A percentile compares a stretch with the other conserved stretches of the same genome.
These are phyloP conservation scores for Rutstroemia sp. DNA, from an alignment of 2,329 filamentous ascomycete genomes.

Conservation along the genomic window DNA sequence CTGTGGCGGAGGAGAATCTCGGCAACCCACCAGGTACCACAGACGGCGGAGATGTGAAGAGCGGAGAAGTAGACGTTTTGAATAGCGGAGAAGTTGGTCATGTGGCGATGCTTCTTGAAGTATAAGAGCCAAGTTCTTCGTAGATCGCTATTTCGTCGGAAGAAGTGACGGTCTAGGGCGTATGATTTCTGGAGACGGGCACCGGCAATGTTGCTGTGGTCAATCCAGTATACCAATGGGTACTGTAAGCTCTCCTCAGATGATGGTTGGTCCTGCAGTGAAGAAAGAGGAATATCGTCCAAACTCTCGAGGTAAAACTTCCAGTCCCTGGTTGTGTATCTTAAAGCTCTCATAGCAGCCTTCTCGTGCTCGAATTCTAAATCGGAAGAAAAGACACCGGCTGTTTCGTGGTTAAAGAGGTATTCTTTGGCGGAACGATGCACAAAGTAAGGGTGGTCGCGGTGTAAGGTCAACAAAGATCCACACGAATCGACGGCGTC, in stretches of 20 bases:
- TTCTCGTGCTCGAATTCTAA: constrained; percentile 8
- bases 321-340: constrained; percentile 7
- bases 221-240: constrained; percentile 9
- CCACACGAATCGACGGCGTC: constrained; percentile 3
- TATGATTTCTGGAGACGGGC: constrained; percentile 4
- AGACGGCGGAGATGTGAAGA: constrained; percentile 8
- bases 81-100: constrained; percentile 11
- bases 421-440: constrained; percentile 9
- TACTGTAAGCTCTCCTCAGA: constrained; percentile 9
- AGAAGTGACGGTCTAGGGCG: constrained; percentile 4
- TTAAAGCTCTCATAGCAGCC: constrained; percentile 5
- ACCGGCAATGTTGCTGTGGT: constrained; percentile 8
- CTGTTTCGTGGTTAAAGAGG: constrained; percentile 4
- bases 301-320: constrained; percentile 10
- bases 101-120: constrained; percentile 10
- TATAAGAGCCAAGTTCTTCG: constrained; percentile 9
- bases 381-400: constrained; percentile 8
- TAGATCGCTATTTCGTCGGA: constrained; percentile 7
- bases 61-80: constrained; percentile 7
- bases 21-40: constrained; percentile 5
- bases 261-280: constrained; percentile 7
- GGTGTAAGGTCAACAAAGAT: constrained; percentile 4
- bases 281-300: constrained; percentile 5
- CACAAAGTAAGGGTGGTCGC: constrained; percentile 8
- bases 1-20: constrained; percentile 7